Conservation (phyloP, 805 yeast species). For the Saccharomycopsis sp. region DNA sequence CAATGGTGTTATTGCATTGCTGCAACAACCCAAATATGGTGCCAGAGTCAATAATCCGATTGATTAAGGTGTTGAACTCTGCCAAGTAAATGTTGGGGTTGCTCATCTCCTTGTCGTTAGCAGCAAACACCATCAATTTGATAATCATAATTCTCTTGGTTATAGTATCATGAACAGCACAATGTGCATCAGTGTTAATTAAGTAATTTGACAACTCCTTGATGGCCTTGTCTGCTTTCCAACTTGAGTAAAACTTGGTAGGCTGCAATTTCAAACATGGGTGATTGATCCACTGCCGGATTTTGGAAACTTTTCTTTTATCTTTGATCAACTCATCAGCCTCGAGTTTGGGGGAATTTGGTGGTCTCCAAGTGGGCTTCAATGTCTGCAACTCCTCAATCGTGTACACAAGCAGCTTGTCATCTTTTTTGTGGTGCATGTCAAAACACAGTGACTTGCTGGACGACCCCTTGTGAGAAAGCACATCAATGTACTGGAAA, state of each 20-base stretch:
- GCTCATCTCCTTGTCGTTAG: constrained; percentile 25
- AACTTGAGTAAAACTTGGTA: constrained; percentile 23
- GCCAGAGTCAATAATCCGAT: constrained; percentile 33
- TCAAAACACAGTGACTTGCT: too few species aligned
- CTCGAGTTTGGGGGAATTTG: too few species aligned
- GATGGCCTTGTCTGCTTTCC: constrained; percentile 25
- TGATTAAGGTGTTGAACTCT: constrained; percentile 33
- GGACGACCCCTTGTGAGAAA: too few species aligned
- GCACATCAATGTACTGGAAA: too few species aligned
- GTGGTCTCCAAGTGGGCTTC: too few species aligned
- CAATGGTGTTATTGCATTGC: constrained; percentile 20
- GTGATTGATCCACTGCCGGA: constrained; percentile 5
- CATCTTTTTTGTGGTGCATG: too few species aligned
- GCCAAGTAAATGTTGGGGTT: constrained; percentile 33
- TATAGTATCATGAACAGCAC: constrained; percentile 21
- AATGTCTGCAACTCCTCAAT: too few species aligned
- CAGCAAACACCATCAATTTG: constrained; percentile 29
- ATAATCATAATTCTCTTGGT: constrained; percentile 27
- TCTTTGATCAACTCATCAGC: too few species aligned
- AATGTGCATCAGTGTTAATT: constrained; percentile 7
- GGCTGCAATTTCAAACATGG: constrained; percentile 14
- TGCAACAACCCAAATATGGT: constrained; percentile 28
- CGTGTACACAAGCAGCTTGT: too few species aligned
- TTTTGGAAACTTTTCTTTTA: neutral
- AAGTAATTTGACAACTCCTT: constrained; percentile 22